Conservation (phyloP, 2,329 filamentous ascomycete species). For the Aspergillus quadricinctus region DNA sequence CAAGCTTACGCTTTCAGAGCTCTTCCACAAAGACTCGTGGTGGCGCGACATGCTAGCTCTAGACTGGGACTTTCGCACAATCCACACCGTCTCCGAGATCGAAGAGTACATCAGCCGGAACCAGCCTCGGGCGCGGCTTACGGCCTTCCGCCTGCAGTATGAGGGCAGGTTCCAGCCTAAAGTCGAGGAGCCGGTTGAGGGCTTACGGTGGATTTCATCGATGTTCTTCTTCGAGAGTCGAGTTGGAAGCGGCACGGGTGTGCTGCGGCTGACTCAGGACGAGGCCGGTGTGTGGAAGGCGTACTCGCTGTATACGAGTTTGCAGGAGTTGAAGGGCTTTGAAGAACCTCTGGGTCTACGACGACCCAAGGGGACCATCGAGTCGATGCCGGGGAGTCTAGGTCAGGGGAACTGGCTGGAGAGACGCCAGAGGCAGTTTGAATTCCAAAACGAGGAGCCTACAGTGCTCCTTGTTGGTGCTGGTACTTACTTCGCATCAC, state of each 20-base stretch:
- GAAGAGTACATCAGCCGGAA: constrained; percentile 25
- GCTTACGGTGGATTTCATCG: constrained; percentile 32
- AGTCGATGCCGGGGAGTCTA: constrained; percentile 30
- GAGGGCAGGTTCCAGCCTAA: constrained; percentile 29
- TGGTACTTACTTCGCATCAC: constrained; percentile 17
- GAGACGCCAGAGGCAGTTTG: constrained; percentile 25
- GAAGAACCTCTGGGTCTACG: constrained; percentile 32
- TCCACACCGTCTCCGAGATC: constrained; percentile 29
- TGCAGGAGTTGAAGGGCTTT: constrained; percentile 33
- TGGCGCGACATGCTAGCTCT: constrained; percentile 40
- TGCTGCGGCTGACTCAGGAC: constrained; percentile 33
- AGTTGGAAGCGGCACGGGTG: constrained; percentile 32
- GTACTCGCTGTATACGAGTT: constrained; percentile 35
- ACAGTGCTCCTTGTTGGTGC: constrained; percentile 41
- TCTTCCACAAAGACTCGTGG: constrained; percentile 39
- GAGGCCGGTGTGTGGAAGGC: constrained; percentile 32
- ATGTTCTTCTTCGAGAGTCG: constrained; percentile 40
- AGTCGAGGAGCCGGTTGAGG: constrained; percentile 24
- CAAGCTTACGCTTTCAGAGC: constrained; percentile 12
- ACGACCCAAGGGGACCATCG: constrained; percentile 31
- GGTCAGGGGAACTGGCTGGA: constrained; percentile 36
- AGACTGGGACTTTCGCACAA: constrained; percentile 38
- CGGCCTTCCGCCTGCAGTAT: constrained; percentile 28
- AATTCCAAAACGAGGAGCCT: constrained; percentile 35
- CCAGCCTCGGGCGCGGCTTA: constrained; percentile 24